Percentiles rank a stretch among this genome's conserved stretches.
Evolutionary conservation across 2,329 filamentous ascomycete genomes (phyloP).

Genomic region (Cytospora paraplurivora): DNA sequence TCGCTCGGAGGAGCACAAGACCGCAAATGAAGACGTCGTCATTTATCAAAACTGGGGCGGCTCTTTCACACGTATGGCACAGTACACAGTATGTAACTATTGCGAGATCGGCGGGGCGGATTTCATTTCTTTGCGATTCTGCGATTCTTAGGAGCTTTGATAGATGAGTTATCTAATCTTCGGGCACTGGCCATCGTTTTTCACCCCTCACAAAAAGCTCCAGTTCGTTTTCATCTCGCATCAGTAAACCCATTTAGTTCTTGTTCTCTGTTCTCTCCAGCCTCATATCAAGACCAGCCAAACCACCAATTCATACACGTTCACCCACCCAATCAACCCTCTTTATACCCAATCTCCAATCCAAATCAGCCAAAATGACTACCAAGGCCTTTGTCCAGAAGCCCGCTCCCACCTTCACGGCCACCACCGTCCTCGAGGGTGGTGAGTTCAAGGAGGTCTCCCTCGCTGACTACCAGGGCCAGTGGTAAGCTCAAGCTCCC

Average conservation of each 20-base stretch:
- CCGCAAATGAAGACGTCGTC: too few species aligned
- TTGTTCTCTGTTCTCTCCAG: not conserved
- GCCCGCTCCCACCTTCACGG: constrained; percentile 52
- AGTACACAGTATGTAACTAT: not conserved
- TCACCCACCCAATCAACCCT: not conserved
- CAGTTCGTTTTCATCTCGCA: constrained; percentile 13
- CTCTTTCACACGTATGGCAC: too few species aligned
- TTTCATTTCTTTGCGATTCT: constrained; percentile 17
- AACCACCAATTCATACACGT: not conserved
- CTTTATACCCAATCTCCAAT: not conserved
- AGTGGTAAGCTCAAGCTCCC: constrained; percentile 43
- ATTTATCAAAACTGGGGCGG: too few species aligned
- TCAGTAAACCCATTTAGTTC: constrained; percentile 7
- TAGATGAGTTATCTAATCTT: constrained; percentile 19
- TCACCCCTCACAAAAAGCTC: constrained; percentile 21
- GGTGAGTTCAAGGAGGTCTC: constrained; percentile 51
- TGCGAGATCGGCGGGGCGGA: constrained; percentile 16
- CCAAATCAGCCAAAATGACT: constrained; percentile 41
- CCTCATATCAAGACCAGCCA: not conserved
- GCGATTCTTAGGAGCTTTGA: not conserved
- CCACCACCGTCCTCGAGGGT: constrained; percentile 51
- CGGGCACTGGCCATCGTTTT: constrained; percentile 18
- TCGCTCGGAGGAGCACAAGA: too few species aligned
- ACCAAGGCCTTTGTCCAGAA: constrained; percentile 49
- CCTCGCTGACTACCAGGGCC: constrained; percentile 48